Base-by-base conservation (phyloP, 1,139 yeast species). In the Diutina sp. region DNA sequence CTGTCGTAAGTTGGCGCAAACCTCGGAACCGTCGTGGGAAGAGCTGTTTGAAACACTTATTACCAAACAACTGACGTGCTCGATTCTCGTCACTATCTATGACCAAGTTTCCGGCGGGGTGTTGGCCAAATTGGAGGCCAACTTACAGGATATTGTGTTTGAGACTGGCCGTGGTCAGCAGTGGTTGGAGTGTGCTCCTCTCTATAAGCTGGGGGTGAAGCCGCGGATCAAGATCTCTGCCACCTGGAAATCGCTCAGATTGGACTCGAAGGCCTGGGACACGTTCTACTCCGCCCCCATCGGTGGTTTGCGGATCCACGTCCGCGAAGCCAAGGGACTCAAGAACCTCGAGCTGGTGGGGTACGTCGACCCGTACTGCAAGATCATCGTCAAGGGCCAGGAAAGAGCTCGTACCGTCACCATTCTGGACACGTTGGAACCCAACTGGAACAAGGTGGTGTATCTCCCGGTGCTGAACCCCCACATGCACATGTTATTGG, bases 1-100 rank as follows among this genome's bases (percentile, higher is more conserved):
- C 6, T 80, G 83, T 59, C 83, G 93, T 74, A 77, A 77, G 47
- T 73, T 85, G 65, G 83, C 82, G 65, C 79, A 81, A 65, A 78
- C 83, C 18, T 86, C 85, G 64, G 88, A 83, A 63, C 95, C 95
- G 18, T 72, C 83, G 16, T 87, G 87, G 85, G 84, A 82, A 61
- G 83, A 83, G 63, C 68, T 78, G 28, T 70, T 83, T 58, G 95
- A 87, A 68, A 66, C 80, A 6, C 73, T 87, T 60, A 71, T 86
- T 48, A 78, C 83, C 14, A 79, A 84, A 54, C 86, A 84, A 65
- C 74, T 84, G 0, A 72, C 71, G 51, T 78, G 90, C 14, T 72
- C 73, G 47, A 64, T 86, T 46, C 79, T 76, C 62, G 71, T 87
- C 21, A 67, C 81, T 44, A 72, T 87, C 38, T 84, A 78, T 64